Evolutionary conservation across 306 rosid species (phyloP).

Genomic region (Rosa lucieae): DNA sequence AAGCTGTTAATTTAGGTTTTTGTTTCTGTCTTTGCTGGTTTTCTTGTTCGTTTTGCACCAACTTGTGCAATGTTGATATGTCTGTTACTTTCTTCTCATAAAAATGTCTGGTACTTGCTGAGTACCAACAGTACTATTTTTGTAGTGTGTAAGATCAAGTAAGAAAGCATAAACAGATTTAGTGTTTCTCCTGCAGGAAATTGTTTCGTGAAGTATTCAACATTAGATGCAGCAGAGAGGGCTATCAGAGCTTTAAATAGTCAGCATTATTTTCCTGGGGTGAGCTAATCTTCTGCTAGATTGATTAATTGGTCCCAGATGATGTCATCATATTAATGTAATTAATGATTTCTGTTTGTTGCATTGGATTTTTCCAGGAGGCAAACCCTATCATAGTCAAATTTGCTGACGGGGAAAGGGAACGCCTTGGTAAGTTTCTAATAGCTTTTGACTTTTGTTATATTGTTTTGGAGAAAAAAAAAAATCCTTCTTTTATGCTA

Average conservation of each 20-base stretch:
- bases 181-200: slow-evolving; percentile 55
- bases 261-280: slow-evolving; percentile 76
- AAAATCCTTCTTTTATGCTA: background rate
- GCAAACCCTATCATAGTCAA: slow-evolving; percentile 55
- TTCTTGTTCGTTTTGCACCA: no score
- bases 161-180: slow-evolving; percentile 14
- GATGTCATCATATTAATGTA: slow-evolving; percentile 25
- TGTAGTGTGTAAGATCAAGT: slow-evolving; percentile 22
- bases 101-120: background rate
- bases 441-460: background rate
- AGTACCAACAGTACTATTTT: slow-evolving; percentile 6
- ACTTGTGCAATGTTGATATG: background rate
- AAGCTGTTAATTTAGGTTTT: background rate
- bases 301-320: slow-evolving; percentile 19
- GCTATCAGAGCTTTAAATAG: slow-evolving; percentile 70
- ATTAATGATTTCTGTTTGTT: slow-evolving; percentile 17
- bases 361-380: slow-evolving; percentile 52
- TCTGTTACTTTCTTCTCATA: background rate
- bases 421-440: slow-evolving; percentile 58
- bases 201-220: slow-evolving; percentile 83
- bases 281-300: slow-evolving; percentile 33
- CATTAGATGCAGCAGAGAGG: slow-evolving; percentile 68
- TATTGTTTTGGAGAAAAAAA: background rate
- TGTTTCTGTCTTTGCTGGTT: background rate
- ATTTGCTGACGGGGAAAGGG: slow-evolving; percentile 70